Base-by-base conservation (phyloP, 108 stramenopile genomes). In the Epithemia pelagica region DNA sequence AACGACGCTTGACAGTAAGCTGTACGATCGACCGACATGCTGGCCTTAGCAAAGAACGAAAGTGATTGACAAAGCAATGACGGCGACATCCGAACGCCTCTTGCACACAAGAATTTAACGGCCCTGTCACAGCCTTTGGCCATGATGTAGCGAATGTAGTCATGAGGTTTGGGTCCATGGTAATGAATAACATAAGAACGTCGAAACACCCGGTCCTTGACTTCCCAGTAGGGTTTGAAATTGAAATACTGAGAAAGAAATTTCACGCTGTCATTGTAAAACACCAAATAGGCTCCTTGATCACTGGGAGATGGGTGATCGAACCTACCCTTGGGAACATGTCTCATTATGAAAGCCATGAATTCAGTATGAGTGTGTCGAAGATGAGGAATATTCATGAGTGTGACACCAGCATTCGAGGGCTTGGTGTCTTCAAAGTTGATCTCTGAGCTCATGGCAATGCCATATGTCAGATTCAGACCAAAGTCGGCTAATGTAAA, bases 111-210 rank as follows among this genome's bases (percentile, higher is more conserved):
- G 28, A 21, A 22, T 8, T 26, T 52, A 2, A 57, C 54, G n/a
- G 66, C 65, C 53, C 61, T 64, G 30, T 32, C 59, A 37, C 30
- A 75, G 22, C 21, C 28, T 24, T 7, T 37, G 27, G 22, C 51
- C 53, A 62, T 59, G 27, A 52, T 56, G 28, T 66, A 30, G 3
- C 54, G 54, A 53, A 68, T 5, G 37, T 68, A 68, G 20, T 68
- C 68, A 26, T 59, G 59, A n/a, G 68, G 68, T 28, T 68, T 68
- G 3, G 60, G 22, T 2, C 68, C 68, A 61, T 68, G 68, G 46
- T 60, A 68, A 25, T 68, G 68, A 25, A 68, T 23, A 46, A 68
- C 33, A 15, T 64, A 52, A 2, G 46, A 2, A 7, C 32, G 22
- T 7, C 24, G 22, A 51, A 57, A 66, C 2, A 26, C 23, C 22